A percentile compares a stretch with the other conserved stretches of the same genome.
These are phyloP conservation scores for Inonotus obliquus DNA, from an alignment of 1,284 basidiomycete genomes.

Conservation along the genomic window DNA sequence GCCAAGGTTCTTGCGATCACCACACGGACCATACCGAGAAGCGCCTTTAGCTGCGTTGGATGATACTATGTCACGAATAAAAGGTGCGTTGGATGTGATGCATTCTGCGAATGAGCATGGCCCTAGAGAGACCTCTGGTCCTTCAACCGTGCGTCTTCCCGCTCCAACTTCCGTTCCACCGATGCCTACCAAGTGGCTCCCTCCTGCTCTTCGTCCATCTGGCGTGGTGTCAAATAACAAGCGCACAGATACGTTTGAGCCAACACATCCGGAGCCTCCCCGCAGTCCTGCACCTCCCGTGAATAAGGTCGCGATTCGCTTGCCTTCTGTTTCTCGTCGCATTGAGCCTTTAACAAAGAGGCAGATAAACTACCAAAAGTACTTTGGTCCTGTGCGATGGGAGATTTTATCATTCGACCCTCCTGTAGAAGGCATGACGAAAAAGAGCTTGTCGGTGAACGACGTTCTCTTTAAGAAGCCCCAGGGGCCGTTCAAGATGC, in stretches of 20 bases:
- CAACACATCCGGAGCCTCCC: conserved; percentile 40
- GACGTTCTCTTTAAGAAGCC: conserved; percentile 61
- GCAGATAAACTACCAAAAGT: conserved; percentile 31
- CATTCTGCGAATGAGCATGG: conserved; percentile 29
- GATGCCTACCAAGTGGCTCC: conserved; percentile 42
- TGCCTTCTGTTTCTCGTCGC: conserved; percentile 46
- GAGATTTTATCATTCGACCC: conserved; percentile 76
- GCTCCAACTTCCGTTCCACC: conserved; percentile 20
- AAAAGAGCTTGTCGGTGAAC: conserved; percentile 60
- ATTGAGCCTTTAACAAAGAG: conserved; percentile 43
- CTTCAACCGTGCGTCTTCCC: conserved; percentile 20
- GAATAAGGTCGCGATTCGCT: conserved; percentile 48
- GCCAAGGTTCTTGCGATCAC: conserved; percentile 9
- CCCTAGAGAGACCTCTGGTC: conserved; percentile 20
- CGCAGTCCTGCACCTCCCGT: conserved; percentile 50
- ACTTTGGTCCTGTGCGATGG: conserved; percentile 38
- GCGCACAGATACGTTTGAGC: conserved; percentile 18
- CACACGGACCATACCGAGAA: conserved; percentile 47
- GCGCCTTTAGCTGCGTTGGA: conserved; percentile 74
- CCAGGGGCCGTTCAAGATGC: conserved; percentile 37
- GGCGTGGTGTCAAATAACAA: conserved; percentile 21
- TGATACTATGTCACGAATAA: conserved; percentile 85
- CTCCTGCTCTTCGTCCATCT: conserved; percentile 46
- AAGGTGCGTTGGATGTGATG: conserved; percentile 76
- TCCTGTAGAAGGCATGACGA: conserved; percentile 62